A percentile compares a stretch with the other conserved stretches of the same genome.
Evolutionary conservation across 441 rosid species (phyloP).

Genomic region (Gossypium trilobum): DNA sequence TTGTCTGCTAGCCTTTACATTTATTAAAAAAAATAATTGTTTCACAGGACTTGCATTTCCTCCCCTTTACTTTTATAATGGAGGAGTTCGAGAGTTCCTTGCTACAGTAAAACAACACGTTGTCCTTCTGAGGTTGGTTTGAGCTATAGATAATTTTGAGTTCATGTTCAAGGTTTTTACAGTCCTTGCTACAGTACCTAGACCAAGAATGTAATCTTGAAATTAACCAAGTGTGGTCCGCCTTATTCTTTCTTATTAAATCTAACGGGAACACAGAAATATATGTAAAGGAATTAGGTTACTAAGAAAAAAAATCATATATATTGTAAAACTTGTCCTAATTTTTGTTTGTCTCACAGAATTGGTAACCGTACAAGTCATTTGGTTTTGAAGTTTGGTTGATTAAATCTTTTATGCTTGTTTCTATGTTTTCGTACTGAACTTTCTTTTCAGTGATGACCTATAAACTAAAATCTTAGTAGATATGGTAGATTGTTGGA

Average conservation of each 20-base stretch:
- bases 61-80: constrained; percentile 85
- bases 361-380: background rate
- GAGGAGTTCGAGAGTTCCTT: constrained; percentile 89
- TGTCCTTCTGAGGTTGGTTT: constrained; percentile 71
- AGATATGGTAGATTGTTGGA: background rate
- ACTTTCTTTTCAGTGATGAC: background rate
- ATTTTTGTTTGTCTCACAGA: background rate
- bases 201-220: background rate
- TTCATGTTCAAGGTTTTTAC: background rate
- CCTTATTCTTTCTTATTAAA: background rate
- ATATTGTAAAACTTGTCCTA: background rate
- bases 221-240: background rate
- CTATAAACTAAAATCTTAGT: background rate
- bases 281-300: background rate
- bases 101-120: constrained; percentile 77
- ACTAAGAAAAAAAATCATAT: background rate
- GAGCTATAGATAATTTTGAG: background rate
- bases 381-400: background rate
- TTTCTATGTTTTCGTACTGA: background rate
- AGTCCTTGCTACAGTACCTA: background rate
- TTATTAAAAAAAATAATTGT: constrained; percentile 9
- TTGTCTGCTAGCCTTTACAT: constrained; percentile 6
- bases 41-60: constrained; percentile 86
- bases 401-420: background rate
- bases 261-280: background rate